phyloP scores from a whole-genome alignment of 2,329 filamentous ascomycete species.

The Aspergillus bombycis region DNA sequence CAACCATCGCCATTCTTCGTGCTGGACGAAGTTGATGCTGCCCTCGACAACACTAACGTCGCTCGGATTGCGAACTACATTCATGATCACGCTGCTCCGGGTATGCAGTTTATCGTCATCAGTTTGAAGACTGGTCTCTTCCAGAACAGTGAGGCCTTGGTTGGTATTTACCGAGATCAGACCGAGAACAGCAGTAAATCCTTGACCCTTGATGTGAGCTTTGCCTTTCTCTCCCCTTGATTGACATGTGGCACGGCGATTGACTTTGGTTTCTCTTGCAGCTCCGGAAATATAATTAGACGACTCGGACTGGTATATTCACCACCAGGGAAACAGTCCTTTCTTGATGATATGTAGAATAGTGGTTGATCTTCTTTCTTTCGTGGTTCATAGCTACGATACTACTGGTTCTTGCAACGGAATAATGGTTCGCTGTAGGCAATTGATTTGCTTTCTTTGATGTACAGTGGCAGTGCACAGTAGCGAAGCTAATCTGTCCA shows the following conservation, averaged over 20 bases:
- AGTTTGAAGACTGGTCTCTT: conserved; percentile 93
- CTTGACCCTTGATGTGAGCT: conserved; percentile 90
- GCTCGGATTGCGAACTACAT: conserved; percentile 97
- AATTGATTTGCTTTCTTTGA: background rate
- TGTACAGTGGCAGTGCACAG: conserved; percentile 1
- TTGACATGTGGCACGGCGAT: conserved; percentile 1
- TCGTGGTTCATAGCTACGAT: conserved; percentile 5
- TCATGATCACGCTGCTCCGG: conserved; percentile 86
- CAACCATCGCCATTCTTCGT: conserved; percentile 97
- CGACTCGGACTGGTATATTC: background rate
- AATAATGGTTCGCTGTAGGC: background rate
- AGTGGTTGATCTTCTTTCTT: conserved; percentile 3
- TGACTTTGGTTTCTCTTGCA: conserved; percentile 20
- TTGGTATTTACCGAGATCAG: conserved; percentile 95
- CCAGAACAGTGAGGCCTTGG: conserved; percentile 92
- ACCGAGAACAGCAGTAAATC: conserved; percentile 88
- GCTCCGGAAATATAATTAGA: conserved; percentile 42
- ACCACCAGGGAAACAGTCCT: background rate
- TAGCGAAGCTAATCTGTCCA: background rate
- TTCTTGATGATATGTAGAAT: conserved; percentile 16
- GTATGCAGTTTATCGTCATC: conserved; percentile 99
- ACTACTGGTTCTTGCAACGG: background rate
- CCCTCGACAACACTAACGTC: conserved; percentile 97
- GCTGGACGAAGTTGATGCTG: conserved; percentile 95
- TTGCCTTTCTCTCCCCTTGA: background rate